Evolutionary conservation across 768 basidiomycete species (phyloP).

Genomic region (Lactifluus volemus): DNA sequence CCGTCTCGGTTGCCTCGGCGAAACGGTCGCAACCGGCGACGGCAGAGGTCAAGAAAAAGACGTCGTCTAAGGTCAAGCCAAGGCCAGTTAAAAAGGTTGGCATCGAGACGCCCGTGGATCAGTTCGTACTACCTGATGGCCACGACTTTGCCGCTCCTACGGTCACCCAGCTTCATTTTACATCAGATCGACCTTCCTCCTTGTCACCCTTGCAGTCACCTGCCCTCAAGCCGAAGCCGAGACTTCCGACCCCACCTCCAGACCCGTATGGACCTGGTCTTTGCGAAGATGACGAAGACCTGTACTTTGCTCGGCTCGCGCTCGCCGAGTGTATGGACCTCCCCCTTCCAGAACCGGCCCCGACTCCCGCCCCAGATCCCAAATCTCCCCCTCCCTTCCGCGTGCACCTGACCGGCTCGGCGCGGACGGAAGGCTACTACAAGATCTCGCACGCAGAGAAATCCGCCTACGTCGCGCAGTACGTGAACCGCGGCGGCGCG

Average conservation of each 20-base stretch:
- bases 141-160: conserved; percentile 42
- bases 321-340: conserved; percentile 32
- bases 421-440: conserved; percentile 92
- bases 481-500: conserved; percentile 50
- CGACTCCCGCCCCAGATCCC: conserved; percentile 26
- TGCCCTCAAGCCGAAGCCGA: conserved; percentile 27
- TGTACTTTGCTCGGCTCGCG: conserved; percentile 66
- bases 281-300: conserved; percentile 83
- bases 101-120: conserved; percentile 29
- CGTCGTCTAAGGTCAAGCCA: conserved; percentile 37
- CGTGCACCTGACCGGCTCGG: conserved; percentile 76
- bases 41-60: conserved; percentile 27
- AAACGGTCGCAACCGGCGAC: conserved; percentile 6
- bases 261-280: conserved; percentile 49
- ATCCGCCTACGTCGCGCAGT: conserved; percentile 86
- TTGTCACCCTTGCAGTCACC: conserved; percentile 46
- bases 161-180: conserved; percentile 42
- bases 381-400: conserved; percentile 49
- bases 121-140: conserved; percentile 44
- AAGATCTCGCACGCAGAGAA: conserved; percentile 90
- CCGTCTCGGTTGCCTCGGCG: conserved; percentile 7
- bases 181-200: conserved; percentile 36
- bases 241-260: conserved; percentile 39
- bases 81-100: conserved; percentile 23
- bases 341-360: conserved; percentile 23